Evolutionary conservation across 2,329 filamentous ascomycete species (phyloP), one percentile per base, ranked within the genome.

Genomic region (Diaporthe citri): DNA sequence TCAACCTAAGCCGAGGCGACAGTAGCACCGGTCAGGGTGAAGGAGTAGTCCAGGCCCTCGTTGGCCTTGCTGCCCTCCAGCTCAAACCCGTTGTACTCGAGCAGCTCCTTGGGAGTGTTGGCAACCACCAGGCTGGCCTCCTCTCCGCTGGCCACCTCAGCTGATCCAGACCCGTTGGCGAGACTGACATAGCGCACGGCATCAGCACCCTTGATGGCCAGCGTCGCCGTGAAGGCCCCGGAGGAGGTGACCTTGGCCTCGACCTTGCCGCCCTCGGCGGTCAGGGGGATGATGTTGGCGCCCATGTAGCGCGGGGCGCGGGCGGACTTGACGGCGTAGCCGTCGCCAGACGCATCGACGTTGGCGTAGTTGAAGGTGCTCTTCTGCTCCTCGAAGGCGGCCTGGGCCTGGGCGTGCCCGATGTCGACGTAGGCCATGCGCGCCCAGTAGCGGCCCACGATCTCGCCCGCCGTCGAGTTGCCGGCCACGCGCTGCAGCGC

Each of bases 101-200:
- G 80, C 34, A 87, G 80, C 64, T 81, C 76, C 10, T 80, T 80
- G 10, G 87, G 87, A 3, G 87, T 87, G 76, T 89, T 88, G 20
- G 83, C 87, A 55, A 89, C 82, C 12, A 88, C 84, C 48, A 89
- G 80, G 55, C 80, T 86, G 10, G 81, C 83, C 79, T 88, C 84
- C 76, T 88, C 86, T 0, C 82, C 84, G n/a, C 76, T 77, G 17
- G 80, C 80, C 10, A 88, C 76, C 1, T 76, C 75, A 1, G 81
- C 81, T 15, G 81, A 81, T 0, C 81, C 86, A 22, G 80, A 80
- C 2, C 85, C 85, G 59, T 82, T 77, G 17, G 77, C 77, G 20
- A 82, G 77, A 8, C 83, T 81, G 7, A 85, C 78, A 73, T 88
- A 88, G 1, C 85, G 79, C 1, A 82, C 81, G 25, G 76, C 78